Base-by-base conservation (phyloP, 2,329 filamentous ascomycete species). In the Aspergillus floridensis region DNA sequence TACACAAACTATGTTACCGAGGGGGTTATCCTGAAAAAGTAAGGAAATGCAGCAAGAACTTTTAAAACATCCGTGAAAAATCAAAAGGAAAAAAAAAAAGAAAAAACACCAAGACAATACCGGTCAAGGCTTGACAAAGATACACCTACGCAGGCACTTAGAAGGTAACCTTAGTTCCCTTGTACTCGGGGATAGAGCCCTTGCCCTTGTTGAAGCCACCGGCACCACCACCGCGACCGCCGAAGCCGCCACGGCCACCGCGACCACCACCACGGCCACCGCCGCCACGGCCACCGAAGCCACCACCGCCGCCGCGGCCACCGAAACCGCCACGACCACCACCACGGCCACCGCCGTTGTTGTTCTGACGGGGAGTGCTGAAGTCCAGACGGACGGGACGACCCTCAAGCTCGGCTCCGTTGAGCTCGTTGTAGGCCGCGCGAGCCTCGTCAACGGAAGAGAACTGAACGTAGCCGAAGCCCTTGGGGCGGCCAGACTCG, bases 401-500 rank as follows among this genome's bases (percentile, higher is more conserved):
- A 58, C 90, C 86, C 65, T 81, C 84, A 68, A 95, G 84, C 60
- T 91, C 87, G 58, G 82, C 81, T 65, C 91, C 91, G 68, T 90
- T 88, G 74, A 91, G 83, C 59, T 82, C 80, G 68, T 88, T 82
- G 68, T 91, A 86, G 24, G 88, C 93, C 69, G 81, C 79, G 79
- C 89, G 90, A 70, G 93, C 91, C 70, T 96, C 92, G 29, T 96
- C 92, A 63, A 95, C 76, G 19, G 89, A 90, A 68, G 81, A 80
- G 82, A 93, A 96, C 72, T 88, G 88, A 64, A 96, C 88, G 75
- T 97, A 97, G 57, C 91, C 93, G 77, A 96, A 96, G 59, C 93
- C 93, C 88, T 96, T 96, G 74, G 89, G 88, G 68, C 87, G 86
- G 65, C 92, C 92, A 63, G 87, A 87, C 62, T 96, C 92, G 81